phyloP scores from a whole-genome alignment of 176 grass and related monocot genomes.

The Urochloa ruziziensis region DNA sequence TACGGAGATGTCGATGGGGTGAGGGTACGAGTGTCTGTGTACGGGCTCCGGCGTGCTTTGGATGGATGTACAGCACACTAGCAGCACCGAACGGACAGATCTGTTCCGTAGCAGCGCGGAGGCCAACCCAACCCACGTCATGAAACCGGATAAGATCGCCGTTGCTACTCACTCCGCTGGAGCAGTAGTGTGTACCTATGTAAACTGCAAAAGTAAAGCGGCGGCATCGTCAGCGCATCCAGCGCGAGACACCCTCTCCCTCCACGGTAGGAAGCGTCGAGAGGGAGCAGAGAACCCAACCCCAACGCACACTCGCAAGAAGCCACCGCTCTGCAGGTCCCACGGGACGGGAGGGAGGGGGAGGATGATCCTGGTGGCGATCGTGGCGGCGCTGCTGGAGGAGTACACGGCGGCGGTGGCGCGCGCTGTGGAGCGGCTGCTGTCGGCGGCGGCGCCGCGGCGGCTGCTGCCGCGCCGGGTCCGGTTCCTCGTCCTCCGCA shows the following conservation, averaged over 20 bases:
- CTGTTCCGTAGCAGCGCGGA: neutral
- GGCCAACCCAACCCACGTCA: neutral
- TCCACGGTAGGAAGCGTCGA: no score
- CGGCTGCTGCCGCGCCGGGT: slow-evolving; percentile 45
- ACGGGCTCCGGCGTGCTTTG: no score
- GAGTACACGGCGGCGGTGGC: slow-evolving; percentile 60
- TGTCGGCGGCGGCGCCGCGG: slow-evolving; percentile 21
- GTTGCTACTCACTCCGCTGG: neutral
- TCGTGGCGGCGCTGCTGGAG: slow-evolving; percentile 56
- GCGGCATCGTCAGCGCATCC: no score
- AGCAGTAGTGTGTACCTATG: neutral
- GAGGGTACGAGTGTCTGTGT: no score
- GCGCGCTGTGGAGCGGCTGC: slow-evolving; percentile 47
- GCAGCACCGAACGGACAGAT: neutral
- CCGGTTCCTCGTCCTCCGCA: slow-evolving; percentile 44
- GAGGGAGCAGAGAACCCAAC: no score
- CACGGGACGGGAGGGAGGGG: no score
- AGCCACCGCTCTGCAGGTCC: no score
- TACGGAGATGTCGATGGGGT: no score
- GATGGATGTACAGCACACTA: no score
- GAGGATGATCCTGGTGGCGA: slow-evolving; percentile 53
- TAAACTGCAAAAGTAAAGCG: neutral
- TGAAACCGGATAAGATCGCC: neutral
- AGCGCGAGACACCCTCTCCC: no score
- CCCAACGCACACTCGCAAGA: no score